A percentile compares a stretch with the other conserved stretches of the same genome.
Conservation (phyloP, 2,329 filamentous ascomycete species). For the Herpotrichia juniperi region DNA sequence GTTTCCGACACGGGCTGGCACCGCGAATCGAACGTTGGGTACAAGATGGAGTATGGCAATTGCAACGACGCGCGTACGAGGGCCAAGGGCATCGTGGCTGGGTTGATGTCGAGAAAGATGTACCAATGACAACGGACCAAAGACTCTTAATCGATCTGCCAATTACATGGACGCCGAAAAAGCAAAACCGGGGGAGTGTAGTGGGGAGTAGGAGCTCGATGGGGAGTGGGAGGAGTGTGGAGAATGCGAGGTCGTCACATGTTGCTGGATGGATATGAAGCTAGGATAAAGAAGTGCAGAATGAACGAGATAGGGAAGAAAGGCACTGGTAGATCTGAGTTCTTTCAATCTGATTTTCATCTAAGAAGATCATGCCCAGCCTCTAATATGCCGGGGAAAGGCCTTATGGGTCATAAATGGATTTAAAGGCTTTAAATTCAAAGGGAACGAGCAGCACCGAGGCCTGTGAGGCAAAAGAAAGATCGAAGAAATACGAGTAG, state of each 20-base stretch:
- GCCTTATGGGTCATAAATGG: no score
- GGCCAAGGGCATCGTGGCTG: slow-evolving; percentile 18
- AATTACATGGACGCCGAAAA: background rate
- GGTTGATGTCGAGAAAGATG: slow-evolving; percentile 21
- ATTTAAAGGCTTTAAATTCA: no score
- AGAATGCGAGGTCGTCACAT: background rate
- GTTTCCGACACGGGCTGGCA: slow-evolving; percentile 19
- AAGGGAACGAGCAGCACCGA: no score
- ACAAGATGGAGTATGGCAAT: slow-evolving; percentile 32
- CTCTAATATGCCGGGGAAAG: no score
- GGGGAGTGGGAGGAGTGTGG: background rate
- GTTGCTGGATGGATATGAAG: background rate
- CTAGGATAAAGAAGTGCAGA: no score
- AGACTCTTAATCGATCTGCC: background rate
- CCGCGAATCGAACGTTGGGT: slow-evolving; percentile 32
- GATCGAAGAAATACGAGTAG: no score
- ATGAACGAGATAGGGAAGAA: no score
- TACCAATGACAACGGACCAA: slow-evolving; percentile 15
- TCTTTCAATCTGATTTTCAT: no score
- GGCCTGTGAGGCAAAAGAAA: no score
- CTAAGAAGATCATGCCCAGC: no score
- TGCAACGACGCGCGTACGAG: slow-evolving; percentile 32
- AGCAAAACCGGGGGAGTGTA: background rate
- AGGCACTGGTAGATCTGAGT: no score
- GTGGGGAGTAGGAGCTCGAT: background rate